Evolutionary conservation across 2,329 filamentous ascomycete genomes (phyloP), one percentile per base, ranked within the genome.

Genomic region (Trichoderma breve): DNA sequence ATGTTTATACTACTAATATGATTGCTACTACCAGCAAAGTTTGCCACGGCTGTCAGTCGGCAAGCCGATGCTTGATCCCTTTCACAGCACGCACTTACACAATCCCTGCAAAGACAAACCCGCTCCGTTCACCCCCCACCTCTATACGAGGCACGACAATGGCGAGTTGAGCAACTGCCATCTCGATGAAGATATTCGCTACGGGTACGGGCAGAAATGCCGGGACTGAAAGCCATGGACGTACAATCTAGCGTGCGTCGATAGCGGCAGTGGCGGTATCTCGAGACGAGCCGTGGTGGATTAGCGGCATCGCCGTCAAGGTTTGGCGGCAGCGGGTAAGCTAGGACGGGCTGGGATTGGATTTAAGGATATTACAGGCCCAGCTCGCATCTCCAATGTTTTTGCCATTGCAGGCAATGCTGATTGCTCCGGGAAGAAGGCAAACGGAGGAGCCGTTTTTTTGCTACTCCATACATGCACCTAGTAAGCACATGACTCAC

Each of bases 281-380:
- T 68, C 53, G 53, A 68, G 55, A 15, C 65, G 53, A 60, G 34
- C 53, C 65, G 53, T 68, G 36, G 53, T 68, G 65, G 53, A 68
- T 47, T 26, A 32, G 53, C 53, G 65, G 65, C 21, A 32, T 68
- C 34, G 36, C 65, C 51, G 53, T 68, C 18, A 58, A 58, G 14
- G 53, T 58, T 57, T 26, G 24, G 53, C 32, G 53, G 53, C 51
- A 58, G 34, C 53, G 26, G 32, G 53, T 39, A 47, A n/a, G 65
- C 65, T 26, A 65, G 24, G 24, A 51, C 24, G 26, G 32, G 51
- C 64, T 55, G 47, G 51, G 51, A n/a, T 28, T 55, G 15, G 51
- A 67, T 67, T 58, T 67, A 67, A 67, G 36, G 24, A 67, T 67
- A 58, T 67, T 28, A 67, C 64, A 21, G 32, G 51, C 34, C 53